Conservation (phyloP, 1,284 basidiomycete species). For the Ceratorhiza oryzae-sativae region DNA sequence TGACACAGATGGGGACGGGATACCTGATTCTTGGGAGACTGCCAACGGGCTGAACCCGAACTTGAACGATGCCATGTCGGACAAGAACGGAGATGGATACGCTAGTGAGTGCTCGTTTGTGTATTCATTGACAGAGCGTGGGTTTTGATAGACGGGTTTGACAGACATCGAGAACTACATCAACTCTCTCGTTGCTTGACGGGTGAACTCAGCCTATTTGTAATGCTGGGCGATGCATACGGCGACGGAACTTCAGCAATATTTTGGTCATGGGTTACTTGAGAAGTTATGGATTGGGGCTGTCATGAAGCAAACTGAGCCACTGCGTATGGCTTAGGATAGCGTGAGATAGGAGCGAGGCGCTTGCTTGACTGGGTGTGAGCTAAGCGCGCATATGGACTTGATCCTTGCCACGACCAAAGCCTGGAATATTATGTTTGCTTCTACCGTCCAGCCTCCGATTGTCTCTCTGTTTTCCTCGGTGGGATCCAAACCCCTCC, state of each 20-base stretch:
- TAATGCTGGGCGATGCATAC: neutral
- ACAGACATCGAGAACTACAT: slow-evolving; percentile 52
- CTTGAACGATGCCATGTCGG: slow-evolving; percentile 48
- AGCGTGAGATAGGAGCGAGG: neutral
- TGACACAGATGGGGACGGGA: slow-evolving; percentile 52
- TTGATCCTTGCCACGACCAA: neutral
- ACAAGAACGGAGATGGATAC: slow-evolving; percentile 50
- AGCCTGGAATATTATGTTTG: slow-evolving; percentile 56
- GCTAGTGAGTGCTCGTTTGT: slow-evolving; percentile 48
- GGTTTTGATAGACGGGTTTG: neutral
- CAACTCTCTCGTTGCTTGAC: slow-evolving; percentile 48
- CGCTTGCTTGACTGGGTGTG: neutral
- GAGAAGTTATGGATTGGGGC: neutral
- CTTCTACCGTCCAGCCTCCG: slow-evolving; percentile 65
- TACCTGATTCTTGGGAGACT: slow-evolving; percentile 51
- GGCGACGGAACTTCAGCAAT: neutral
- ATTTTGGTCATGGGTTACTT: neutral
- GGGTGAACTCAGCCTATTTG: neutral
- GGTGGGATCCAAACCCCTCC: slow-evolving; percentile 67
- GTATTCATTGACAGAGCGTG: neutral
- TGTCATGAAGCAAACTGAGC: neutral
- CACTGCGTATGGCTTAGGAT: neutral
- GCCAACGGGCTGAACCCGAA: slow-evolving; percentile 51
- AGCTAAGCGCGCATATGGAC: neutral
- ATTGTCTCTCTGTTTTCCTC: slow-evolving; percentile 81